Percentiles rank a stretch among this genome's conserved stretches.
phyloP scores from a whole-genome alignment of 2,329 filamentous ascomycete species.

The Apiospora rasikravindrae region DNA sequence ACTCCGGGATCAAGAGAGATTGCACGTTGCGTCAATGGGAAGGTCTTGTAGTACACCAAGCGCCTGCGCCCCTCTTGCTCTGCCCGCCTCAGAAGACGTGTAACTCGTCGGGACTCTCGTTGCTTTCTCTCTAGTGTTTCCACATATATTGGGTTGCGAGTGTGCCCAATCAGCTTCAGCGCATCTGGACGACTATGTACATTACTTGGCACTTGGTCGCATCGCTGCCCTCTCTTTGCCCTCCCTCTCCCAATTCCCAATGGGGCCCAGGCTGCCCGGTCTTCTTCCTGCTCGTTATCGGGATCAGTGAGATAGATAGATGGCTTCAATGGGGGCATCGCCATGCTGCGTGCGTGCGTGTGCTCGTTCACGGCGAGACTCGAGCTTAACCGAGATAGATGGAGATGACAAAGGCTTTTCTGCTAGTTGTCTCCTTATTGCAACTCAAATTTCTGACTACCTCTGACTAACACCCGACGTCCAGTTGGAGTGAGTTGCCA shows the following conservation, averaged over 20 bases:
- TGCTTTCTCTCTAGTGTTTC: background rate
- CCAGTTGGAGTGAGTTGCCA: conserved; percentile 4
- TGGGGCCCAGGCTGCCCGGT: background rate
- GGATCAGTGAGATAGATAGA: background rate
- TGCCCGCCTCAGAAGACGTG: background rate
- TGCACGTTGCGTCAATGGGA: background rate
- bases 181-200: conserved; percentile 9
- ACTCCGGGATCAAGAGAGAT: background rate
- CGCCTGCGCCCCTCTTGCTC: background rate
- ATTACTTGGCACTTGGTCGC: conserved; percentile 5
- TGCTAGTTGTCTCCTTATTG: conserved; percentile 6
- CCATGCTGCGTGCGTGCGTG: background rate
- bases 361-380: background rate
- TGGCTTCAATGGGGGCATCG: background rate
- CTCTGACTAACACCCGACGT: conserved; percentile 4
- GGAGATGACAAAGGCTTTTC: background rate
- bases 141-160: conserved; percentile 11
- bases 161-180: conserved; percentile 18
- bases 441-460: conserved; percentile 16
- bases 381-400: background rate
- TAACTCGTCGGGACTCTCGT: background rate
- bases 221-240: background rate
- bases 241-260: background rate
- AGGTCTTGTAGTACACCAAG: background rate
- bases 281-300: background rate